Percentiles rank a stretch among this genome's conserved stretches.
Evolutionary conservation across 2,329 filamentous ascomycete genomes (phyloP).

Genomic region (Aspergillus pseudoterreus): DNA sequence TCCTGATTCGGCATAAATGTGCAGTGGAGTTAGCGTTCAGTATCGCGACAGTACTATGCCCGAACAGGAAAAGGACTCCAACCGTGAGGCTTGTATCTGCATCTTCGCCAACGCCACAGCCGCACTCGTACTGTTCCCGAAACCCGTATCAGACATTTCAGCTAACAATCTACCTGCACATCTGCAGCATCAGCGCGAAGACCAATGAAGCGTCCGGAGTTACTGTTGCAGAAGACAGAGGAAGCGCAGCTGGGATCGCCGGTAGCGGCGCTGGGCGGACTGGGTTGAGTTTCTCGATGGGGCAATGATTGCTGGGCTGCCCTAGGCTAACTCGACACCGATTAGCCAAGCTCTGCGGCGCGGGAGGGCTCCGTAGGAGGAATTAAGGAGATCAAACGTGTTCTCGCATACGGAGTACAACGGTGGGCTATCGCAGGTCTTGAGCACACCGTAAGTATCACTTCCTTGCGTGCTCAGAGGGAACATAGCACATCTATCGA

Average conservation of each 20-base stretch:
- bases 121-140: too few species aligned
- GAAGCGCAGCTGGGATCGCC: constrained; percentile 5
- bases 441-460: background rate
- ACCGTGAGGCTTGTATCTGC: background rate
- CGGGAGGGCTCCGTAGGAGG: constrained; percentile 8
- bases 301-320: constrained; percentile 7
- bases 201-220: too few species aligned
- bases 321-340: background rate
- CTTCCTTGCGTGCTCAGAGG: background rate
- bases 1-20: background rate
- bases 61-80: background rate
- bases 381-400: background rate
- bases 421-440: background rate
- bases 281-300: background rate
- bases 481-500: background rate
- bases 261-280: background rate
- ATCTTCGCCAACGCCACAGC: background rate
- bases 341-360: constrained; percentile 2
- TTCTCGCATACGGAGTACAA: background rate
- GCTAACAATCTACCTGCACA: too few species aligned
- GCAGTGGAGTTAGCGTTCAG: background rate
- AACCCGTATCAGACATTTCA: too few species aligned
- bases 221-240: background rate
- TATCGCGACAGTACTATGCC: background rate
- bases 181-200: too few species aligned